Conservation (phyloP, 2,329 filamentous ascomycete species). For the Fusarium anthophilum region DNA sequence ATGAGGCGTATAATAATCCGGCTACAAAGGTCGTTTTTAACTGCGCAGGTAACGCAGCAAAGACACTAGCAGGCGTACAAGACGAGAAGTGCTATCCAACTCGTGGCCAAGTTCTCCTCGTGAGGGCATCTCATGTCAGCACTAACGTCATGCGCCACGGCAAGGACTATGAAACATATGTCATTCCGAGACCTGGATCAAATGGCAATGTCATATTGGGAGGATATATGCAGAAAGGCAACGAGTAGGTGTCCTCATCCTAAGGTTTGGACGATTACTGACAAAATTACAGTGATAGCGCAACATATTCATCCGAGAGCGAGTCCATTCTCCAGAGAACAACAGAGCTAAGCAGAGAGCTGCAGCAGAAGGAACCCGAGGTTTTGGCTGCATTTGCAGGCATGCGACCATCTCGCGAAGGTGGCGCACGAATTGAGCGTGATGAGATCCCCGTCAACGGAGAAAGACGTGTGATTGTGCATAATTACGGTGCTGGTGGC, state of each 20-base stretch:
- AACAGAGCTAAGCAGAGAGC: neutral
- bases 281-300: neutral
- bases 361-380: neutral
- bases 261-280: too few relatives aligned
- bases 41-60: neutral
- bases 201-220: conserved; percentile 3
- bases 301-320: neutral
- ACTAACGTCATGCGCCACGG: conserved; percentile 2
- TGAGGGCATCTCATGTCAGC: neutral
- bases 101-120: neutral
- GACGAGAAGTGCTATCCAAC: conserved; percentile 1
- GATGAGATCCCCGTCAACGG: neutral
- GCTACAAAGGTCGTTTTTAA: neutral
- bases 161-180: neutral
- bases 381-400: neutral
- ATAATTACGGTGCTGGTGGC: conserved; percentile 1
- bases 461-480: neutral
- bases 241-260: neutral
- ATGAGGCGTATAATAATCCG: neutral
- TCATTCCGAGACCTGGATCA: neutral
- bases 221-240: conserved; percentile 2
- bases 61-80: neutral
- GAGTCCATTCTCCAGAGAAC: neutral
- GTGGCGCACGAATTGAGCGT: neutral
- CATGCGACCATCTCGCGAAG: neutral